phyloP scores from a whole-genome alignment of 163 green algal genomes.

The Volvox carteri region DNA sequence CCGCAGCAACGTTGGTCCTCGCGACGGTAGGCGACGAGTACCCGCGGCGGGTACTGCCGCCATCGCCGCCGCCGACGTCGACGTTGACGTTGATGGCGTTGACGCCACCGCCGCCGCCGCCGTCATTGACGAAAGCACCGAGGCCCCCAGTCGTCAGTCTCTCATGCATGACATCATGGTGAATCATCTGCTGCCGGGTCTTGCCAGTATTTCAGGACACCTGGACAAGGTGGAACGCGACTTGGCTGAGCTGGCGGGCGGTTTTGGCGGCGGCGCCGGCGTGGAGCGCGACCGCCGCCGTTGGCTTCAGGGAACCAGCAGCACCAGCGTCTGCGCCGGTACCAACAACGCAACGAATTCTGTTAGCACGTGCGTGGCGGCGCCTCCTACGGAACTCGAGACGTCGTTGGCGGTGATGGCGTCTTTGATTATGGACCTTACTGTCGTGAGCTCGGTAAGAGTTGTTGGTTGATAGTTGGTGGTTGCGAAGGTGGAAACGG shows the following conservation, averaged over 20 bases:
- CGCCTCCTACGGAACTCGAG: neutral
- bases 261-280: neutral
- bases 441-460: neutral
- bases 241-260: neutral
- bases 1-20: neutral
- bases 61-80: neutral
- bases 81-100: neutral
- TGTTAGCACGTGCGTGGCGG: neutral
- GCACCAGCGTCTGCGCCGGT: neutral
- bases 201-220: neutral
- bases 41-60: neutral
- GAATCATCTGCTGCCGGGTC: constrained; percentile 1
- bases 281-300: neutral
- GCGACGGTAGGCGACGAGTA: neutral
- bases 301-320: neutral
- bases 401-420: constrained; percentile 3
- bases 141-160: constrained; percentile 8
- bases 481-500: neutral
- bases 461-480: neutral
- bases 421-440: constrained; percentile 27
- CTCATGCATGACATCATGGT: neutral
- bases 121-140: neutral
- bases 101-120: neutral
- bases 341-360: constrained; percentile 31
- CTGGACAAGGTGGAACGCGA: neutral